Evolutionary conservation across 805 yeast species (phyloP).

Genomic region (Metschnikowia anglica): DNA sequence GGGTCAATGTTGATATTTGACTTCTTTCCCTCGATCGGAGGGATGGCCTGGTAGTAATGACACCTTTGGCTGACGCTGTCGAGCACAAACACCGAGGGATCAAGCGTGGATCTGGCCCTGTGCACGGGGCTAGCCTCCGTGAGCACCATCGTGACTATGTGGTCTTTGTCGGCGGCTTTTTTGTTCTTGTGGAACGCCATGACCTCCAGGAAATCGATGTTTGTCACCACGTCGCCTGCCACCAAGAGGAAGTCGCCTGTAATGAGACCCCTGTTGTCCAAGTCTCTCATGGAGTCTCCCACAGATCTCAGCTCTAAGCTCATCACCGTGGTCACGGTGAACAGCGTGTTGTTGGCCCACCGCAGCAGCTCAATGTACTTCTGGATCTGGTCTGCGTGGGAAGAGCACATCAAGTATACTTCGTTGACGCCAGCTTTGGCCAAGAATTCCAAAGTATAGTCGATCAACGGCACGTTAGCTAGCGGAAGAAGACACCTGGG

Average conservation of each 20-base stretch:
- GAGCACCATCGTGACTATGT: slow-evolving; percentile 91
- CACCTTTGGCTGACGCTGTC: slow-evolving; percentile 75
- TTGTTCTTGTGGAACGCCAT: slow-evolving; percentile 71
- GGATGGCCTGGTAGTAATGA: slow-evolving; percentile 78
- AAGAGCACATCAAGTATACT: slow-evolving; percentile 83
- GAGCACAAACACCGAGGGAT: slow-evolving; percentile 81
- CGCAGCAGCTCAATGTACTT: slow-evolving; percentile 72
- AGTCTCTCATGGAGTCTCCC: slow-evolving; percentile 96
- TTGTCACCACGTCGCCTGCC: slow-evolving; percentile 94
- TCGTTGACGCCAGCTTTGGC: slow-evolving; percentile 90
- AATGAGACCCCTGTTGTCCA: slow-evolving; percentile 86
- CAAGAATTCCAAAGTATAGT: slow-evolving; percentile 90
- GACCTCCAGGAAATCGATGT: slow-evolving; percentile 74
- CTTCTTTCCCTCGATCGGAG: slow-evolving; percentile 45
- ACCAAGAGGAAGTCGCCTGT: slow-evolving; percentile 87
- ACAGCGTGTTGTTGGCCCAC: slow-evolving; percentile 78
- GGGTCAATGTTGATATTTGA: slow-evolving; percentile 65
- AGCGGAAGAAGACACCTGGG: slow-evolving; percentile 92
- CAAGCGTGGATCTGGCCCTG: slow-evolving; percentile 75
- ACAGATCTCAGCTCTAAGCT: slow-evolving; percentile 86
- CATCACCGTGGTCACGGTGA: slow-evolving; percentile 73
- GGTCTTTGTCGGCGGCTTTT: slow-evolving; percentile 77
- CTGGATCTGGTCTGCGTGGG: slow-evolving; percentile 88
- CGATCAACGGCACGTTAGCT: slow-evolving; percentile 91
- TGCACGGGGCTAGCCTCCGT: slow-evolving; percentile 83